Evolutionary conservation across 2,329 filamentous ascomycete genomes (phyloP).

Genomic region (Monilinia aucupariae): DNA sequence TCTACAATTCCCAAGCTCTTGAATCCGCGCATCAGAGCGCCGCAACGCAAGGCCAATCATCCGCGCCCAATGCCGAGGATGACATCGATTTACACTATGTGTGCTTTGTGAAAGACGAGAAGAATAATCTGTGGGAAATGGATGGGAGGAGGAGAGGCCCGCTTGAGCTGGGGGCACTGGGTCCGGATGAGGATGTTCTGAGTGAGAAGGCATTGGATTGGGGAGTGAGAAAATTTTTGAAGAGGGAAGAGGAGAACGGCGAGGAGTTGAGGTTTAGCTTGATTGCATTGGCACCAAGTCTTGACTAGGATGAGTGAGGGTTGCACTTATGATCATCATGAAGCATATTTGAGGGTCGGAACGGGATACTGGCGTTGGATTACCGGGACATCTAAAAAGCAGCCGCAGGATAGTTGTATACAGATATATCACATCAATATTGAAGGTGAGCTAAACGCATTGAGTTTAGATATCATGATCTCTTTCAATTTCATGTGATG

Average conservation of each 20-base stretch:
- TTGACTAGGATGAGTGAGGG: constrained; percentile 18
- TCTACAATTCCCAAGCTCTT: constrained; percentile 73
- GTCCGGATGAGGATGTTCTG: constrained; percentile 61
- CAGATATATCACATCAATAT: background rate
- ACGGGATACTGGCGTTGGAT: constrained; percentile 4
- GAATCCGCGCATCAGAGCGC: constrained; percentile 76
- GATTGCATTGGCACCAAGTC: constrained; percentile 29
- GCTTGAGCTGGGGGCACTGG: constrained; percentile 39
- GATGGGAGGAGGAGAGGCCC: constrained; percentile 67
- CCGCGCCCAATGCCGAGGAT: constrained; percentile 69
- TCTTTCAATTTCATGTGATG: background rate
- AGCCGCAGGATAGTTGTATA: background rate
- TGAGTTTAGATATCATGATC: background rate
- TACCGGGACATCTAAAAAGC: background rate
- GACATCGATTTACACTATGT: constrained; percentile 91
- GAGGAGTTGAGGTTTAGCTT: constrained; percentile 33
- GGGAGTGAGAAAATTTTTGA: constrained; percentile 46
- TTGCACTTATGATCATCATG: constrained; percentile 14
- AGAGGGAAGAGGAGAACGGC: constrained; percentile 27
- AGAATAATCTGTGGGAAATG: constrained; percentile 64
- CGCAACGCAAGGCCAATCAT: constrained; percentile 72
- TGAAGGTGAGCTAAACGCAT: background rate
- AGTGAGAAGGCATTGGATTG: constrained; percentile 70
- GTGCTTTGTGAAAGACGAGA: constrained; percentile 74
- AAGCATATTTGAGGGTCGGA: background rate